phyloP scores from a whole-genome alignment of 331 rosid genomes.

The Rhamnella rubrinervis region DNA sequence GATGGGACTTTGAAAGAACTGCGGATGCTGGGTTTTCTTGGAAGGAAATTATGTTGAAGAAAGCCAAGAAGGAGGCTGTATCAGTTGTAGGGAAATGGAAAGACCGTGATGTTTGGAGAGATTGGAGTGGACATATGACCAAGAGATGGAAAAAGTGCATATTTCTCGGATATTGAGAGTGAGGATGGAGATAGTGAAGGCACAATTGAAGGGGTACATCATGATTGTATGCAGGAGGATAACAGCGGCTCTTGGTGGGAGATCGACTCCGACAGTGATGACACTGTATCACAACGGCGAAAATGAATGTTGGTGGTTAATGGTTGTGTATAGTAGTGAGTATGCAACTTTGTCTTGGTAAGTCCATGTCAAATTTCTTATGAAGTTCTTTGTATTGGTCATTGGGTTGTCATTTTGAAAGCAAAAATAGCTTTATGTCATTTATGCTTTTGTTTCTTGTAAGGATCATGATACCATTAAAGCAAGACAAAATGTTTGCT shows the following conservation, averaged over 20 bases:
- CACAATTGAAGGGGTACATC: conserved; percentile 1
- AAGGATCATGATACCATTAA: too few species aligned
- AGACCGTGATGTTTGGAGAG: conserved; percentile 62
- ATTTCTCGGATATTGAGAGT: conserved; percentile 9
- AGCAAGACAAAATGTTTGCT: too few species aligned
- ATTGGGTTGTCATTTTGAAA: too few species aligned
- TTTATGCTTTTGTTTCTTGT: too few species aligned
- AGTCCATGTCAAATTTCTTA: too few species aligned
- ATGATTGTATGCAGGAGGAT: conserved; percentile 6
- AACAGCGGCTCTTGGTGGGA: conserved; percentile 31
- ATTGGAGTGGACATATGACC: conserved; percentile 44
- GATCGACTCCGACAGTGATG: conserved; percentile 26
- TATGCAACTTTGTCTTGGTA: background rate
- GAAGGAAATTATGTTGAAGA: conserved; percentile 75
- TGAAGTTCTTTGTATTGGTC: too few species aligned
- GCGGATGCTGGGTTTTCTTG: conserved; percentile 70
- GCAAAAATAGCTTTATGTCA: too few species aligned
- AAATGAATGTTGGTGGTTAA: conserved; percentile 6
- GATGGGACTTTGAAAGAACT: conserved; percentile 71
- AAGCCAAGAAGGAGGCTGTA: conserved; percentile 71
- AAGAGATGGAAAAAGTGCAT: conserved; percentile 18
- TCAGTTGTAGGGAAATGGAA: conserved; percentile 75
- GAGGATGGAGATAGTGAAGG: conserved; percentile 18
- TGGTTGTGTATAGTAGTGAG: background rate
- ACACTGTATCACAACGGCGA: conserved; percentile 1